These are phyloP conservation scores for Vicia sativa DNA, from an alignment of 306 rosid species.

Conservation along the genomic window DNA sequence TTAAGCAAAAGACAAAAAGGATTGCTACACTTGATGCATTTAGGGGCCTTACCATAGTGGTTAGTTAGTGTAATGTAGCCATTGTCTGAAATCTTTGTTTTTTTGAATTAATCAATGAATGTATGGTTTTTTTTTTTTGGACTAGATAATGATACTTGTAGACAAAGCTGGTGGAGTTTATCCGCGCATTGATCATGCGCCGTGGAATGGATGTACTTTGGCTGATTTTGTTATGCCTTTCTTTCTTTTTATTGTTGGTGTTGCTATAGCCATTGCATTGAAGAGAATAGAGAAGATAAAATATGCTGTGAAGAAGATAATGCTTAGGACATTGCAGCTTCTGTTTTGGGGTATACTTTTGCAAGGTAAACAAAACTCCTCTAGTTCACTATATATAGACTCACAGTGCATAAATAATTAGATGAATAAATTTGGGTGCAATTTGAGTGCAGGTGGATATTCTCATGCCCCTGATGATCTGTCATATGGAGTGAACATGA, in stretches of 20 bases:
- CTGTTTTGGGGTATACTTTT: slow-evolving; percentile 86
- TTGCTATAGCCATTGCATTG: slow-evolving; percentile 82
- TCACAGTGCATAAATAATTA: no score
- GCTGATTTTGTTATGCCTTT: slow-evolving; percentile 92
- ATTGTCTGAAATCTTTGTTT: background rate
- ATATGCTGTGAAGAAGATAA: slow-evolving; percentile 58
- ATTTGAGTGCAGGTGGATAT: slow-evolving; percentile 64
- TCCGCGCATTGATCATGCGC: slow-evolving; percentile 80
- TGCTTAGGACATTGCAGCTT: slow-evolving; percentile 74
- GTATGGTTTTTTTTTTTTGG: background rate
- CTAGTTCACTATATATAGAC: background rate
- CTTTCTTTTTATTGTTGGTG: slow-evolving; percentile 95
- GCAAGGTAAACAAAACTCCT: slow-evolving; percentile 60
- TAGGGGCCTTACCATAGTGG: slow-evolving; percentile 94
- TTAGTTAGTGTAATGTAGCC: slow-evolving; percentile 25
- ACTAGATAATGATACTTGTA: slow-evolving; percentile 80
- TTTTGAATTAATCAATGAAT: background rate
- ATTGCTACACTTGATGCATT: slow-evolving; percentile 84
- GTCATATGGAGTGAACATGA: slow-evolving; percentile 76
- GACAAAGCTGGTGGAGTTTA: slow-evolving; percentile 84
- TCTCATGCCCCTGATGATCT: slow-evolving; percentile 81
- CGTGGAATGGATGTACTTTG: slow-evolving; percentile 87
- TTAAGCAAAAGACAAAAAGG: slow-evolving; percentile 58
- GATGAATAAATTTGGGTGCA: no score
- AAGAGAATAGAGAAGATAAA: slow-evolving; percentile 62